A percentile compares a stretch with the other conserved stretches of the same genome.
These are phyloP conservation scores for Tephrocybe sp. DNA, from an alignment of 768 basidiomycete genomes.

Conservation along the genomic window DNA sequence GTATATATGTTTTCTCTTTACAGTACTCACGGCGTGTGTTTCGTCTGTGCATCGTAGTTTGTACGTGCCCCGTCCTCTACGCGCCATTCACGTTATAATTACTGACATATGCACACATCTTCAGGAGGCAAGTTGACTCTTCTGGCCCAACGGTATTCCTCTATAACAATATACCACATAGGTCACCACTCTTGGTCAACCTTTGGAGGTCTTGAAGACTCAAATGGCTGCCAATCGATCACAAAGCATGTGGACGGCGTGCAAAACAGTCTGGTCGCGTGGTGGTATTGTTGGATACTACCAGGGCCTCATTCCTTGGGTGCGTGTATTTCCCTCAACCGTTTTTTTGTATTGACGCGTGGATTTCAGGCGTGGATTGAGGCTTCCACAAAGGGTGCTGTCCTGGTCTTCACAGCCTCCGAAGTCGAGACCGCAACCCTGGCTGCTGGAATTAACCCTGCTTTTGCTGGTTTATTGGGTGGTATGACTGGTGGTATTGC, in stretches of 20 bases:
- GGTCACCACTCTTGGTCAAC: slow-evolving; percentile 98
- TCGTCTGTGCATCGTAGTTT: slow-evolving; percentile 35
- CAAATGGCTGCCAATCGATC: slow-evolving; percentile 98
- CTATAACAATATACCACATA: slow-evolving; percentile 29
- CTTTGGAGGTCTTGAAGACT: slow-evolving; percentile 96
- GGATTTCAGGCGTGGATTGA: slow-evolving; percentile 92
- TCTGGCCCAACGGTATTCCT: not conserved
- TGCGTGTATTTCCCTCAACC: slow-evolving; percentile 32
- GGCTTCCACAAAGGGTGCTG: slow-evolving; percentile 96
- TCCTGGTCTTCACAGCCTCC: slow-evolving; percentile 93
- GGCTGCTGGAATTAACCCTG: slow-evolving; percentile 72
- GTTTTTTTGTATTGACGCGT: slow-evolving; percentile 7
- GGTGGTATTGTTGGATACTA: slow-evolving; percentile 91
- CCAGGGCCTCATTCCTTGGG: slow-evolving; percentile 99
- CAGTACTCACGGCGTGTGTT: too few species aligned
- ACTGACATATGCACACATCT: slow-evolving; percentile 12
- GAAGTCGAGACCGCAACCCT: slow-evolving; percentile 81
- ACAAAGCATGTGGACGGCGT: slow-evolving; percentile 87
- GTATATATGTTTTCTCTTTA: not conserved
- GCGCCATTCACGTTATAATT: not conserved
- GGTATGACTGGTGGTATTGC: slow-evolving; percentile 98
- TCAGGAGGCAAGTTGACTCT: slow-evolving; percentile 66
- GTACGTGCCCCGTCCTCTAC: slow-evolving; percentile 37
- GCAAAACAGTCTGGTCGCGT: slow-evolving; percentile 85
- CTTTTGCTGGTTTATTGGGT: slow-evolving; percentile 84